Conservation (phyloP, 139 green algal genomes). For the Picochlorum sp. region DNA sequence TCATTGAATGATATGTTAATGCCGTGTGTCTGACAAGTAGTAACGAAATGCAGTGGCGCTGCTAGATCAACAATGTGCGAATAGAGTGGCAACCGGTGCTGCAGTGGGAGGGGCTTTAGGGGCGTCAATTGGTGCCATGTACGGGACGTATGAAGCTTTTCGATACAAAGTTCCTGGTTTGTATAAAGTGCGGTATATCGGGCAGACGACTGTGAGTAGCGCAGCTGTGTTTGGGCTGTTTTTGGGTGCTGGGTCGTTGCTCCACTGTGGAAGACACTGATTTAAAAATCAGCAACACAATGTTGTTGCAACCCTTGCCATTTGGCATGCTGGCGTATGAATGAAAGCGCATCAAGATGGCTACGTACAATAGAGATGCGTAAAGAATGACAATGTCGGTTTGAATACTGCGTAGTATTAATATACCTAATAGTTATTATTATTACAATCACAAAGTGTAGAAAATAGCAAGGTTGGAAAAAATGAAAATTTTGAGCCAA, state of each 20-base stretch:
- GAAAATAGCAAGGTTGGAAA: too few relatives aligned
- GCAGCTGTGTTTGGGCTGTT: slow-evolving; percentile 58
- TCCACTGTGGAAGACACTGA: slow-evolving; percentile 38
- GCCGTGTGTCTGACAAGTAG: neutral
- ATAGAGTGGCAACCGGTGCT: slow-evolving; percentile 40
- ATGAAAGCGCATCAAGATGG: too few relatives aligned
- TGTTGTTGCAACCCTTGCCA: neutral
- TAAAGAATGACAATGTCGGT: too few relatives aligned
- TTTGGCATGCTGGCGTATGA: too few relatives aligned
- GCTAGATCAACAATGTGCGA: slow-evolving; percentile 39
- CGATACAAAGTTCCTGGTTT: slow-evolving; percentile 46
- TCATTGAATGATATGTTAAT: too few relatives aligned
- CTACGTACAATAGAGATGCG: too few relatives aligned
- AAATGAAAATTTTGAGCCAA: too few relatives aligned
- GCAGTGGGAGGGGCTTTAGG: slow-evolving; percentile 39
- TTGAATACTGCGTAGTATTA: too few relatives aligned
- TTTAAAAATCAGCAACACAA: neutral
- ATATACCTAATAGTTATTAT: too few relatives aligned
- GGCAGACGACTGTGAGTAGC: slow-evolving; percentile 53
- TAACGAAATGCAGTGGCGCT: slow-evolving; percentile 19
- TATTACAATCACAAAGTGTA: too few relatives aligned
- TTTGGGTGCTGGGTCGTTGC: slow-evolving; percentile 41
- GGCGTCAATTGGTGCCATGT: slow-evolving; percentile 49
- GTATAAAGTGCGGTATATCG: slow-evolving; percentile 59
- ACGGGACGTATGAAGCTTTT: slow-evolving; percentile 60